phyloP scores from a whole-genome alignment of 208 protist species.

The Wallacemonas sp. region DNA sequence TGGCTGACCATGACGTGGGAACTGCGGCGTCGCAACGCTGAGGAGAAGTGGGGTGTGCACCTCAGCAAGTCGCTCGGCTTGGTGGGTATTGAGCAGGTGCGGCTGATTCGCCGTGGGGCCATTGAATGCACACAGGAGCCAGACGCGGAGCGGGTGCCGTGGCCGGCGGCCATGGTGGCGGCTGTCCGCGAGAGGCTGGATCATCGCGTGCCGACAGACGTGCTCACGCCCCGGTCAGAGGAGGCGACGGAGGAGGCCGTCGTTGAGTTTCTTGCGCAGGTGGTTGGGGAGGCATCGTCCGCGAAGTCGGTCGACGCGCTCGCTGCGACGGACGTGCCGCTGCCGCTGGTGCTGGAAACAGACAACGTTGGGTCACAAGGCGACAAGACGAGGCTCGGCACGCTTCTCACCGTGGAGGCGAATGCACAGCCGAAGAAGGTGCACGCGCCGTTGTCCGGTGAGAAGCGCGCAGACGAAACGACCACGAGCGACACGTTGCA shows the following conservation, averaged over 20 bases:
- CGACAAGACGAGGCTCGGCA: not conserved
- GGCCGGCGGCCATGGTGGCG: not conserved
- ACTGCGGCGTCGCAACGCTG: slow-evolving; percentile 42
- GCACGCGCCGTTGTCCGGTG: not conserved
- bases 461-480: too few relatives aligned
- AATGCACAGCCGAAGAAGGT: not conserved
- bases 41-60: slow-evolving; percentile 69
- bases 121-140: too few relatives aligned
- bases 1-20: slow-evolving; percentile 30
- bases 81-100: slow-evolving; percentile 44
- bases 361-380: not conserved
- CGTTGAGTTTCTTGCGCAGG: not conserved
- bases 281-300: too few relatives aligned
- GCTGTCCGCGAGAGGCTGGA: not conserved
- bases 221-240: too few relatives aligned
- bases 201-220: not conserved
- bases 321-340: not conserved
- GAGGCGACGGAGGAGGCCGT: not conserved
- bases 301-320: not conserved
- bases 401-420: not conserved
- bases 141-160: slow-evolving; percentile 12
- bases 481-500: too few relatives aligned
- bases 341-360: not conserved
- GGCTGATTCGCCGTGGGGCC: slow-evolving; percentile 10
- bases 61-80: slow-evolving; percentile 51